phyloP scores from a whole-genome alignment of 345 rosid genomes.

The Salix koriyanagi region DNA sequence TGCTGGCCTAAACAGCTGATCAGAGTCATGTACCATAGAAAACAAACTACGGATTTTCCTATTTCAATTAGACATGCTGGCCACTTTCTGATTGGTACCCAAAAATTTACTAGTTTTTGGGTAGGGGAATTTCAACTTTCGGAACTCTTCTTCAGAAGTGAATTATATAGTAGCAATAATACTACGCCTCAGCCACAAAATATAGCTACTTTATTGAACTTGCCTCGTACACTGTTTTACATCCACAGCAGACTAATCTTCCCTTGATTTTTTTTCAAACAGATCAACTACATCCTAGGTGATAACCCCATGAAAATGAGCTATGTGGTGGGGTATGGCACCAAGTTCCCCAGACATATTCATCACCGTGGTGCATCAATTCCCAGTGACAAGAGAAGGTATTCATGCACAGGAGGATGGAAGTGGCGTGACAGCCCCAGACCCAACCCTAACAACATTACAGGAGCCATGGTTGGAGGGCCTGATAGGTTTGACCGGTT shows the following conservation, averaged over 20 bases:
- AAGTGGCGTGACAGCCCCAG: slow-evolving; percentile 56
- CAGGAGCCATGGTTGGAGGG: slow-evolving; percentile 89
- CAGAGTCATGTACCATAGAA: not conserved
- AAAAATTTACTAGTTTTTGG: not conserved
- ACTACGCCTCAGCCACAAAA: not conserved
- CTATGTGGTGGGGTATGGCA: slow-evolving; percentile 73
- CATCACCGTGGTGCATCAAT: slow-evolving; percentile 83
- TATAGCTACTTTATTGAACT: not conserved
- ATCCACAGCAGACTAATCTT: not conserved
- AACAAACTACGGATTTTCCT: not conserved
- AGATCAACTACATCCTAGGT: slow-evolving; percentile 80
- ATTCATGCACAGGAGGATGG: slow-evolving; percentile 72
- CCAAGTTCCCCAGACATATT: slow-evolving; percentile 62
- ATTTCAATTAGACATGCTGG: not conserved
- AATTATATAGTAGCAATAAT: not conserved
- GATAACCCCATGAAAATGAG: slow-evolving; percentile 80
- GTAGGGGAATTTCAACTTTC: not conserved
- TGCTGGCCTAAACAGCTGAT: not conserved
- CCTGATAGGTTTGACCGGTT: slow-evolving; percentile 70
- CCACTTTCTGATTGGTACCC: not conserved
- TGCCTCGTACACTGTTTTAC: not conserved
- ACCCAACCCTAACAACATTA: slow-evolving; percentile 63
- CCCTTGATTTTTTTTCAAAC: not conserved
- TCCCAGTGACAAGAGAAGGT: slow-evolving; percentile 44
- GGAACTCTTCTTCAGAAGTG: not conserved